phyloP scores from a whole-genome alignment of 2,329 filamentous ascomycete species.

The Zasmidium angulare region DNA sequence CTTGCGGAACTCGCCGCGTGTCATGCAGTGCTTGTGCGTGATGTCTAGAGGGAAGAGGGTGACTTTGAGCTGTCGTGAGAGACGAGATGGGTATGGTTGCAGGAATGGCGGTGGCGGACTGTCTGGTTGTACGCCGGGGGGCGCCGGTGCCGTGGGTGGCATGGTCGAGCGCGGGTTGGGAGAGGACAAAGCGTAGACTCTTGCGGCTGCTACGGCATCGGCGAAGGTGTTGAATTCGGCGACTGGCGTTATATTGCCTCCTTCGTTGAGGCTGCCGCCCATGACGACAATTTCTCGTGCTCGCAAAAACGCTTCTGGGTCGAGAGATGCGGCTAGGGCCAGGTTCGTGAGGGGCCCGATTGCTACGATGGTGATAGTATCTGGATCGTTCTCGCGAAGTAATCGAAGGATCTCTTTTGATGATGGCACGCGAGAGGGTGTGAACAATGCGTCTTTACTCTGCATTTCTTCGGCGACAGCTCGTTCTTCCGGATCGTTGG shows the following conservation, averaged over 20 bases:
- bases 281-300: constrained; percentile 93
- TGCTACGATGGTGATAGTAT: constrained; percentile 86
- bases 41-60: constrained; percentile 52
- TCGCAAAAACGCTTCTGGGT: constrained; percentile 83
- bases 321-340: constrained; percentile 81
- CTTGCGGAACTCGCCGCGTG: constrained; percentile 39
- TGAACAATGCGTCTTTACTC: constrained; percentile 59
- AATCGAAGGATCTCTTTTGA: constrained; percentile 89
- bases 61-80: constrained; percentile 44
- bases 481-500: constrained; percentile 30
- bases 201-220: constrained; percentile 58
- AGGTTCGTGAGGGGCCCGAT: constrained; percentile 93
- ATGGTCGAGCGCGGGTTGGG: constrained; percentile 72
- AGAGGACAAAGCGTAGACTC: constrained; percentile 51
- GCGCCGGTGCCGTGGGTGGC: constrained; percentile 61
- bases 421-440: constrained; percentile 69
- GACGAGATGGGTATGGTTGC: constrained; percentile 41
- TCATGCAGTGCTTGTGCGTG: constrained; percentile 46
- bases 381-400: constrained; percentile 74
- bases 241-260: constrained; percentile 77
- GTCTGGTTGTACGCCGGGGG: constrained; percentile 28
- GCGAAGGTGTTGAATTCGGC: constrained; percentile 97
- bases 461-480: constrained; percentile 39
- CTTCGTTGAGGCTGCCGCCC: constrained; percentile 78
- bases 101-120: constrained; percentile 34